Evolutionary conservation across 495 filamentous ascomycete genomes (phyloP).

Genomic region (Penicillium cinerascens): DNA sequence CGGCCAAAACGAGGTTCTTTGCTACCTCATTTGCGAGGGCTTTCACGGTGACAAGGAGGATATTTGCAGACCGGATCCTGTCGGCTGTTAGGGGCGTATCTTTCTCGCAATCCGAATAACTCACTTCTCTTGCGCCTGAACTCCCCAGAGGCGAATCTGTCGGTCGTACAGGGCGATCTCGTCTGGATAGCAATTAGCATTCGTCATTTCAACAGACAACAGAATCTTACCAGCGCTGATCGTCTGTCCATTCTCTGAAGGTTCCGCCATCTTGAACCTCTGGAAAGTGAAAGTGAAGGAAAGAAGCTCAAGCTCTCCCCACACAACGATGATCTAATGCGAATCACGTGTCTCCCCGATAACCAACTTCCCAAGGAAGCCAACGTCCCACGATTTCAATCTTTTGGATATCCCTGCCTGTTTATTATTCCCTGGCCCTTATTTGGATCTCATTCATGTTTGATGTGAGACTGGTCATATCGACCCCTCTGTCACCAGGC

Average conservation of each 20-base stretch:
- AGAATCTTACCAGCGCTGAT: slow-evolving; percentile 50
- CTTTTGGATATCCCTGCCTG: background rate
- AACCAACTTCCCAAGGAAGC: background rate
- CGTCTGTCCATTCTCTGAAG: slow-evolving; percentile 31
- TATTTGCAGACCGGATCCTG: slow-evolving; percentile 68
- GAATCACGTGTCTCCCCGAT: slow-evolving; percentile 19
- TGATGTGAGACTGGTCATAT: background rate
- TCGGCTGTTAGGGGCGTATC: background rate
- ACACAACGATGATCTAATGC: slow-evolving; percentile 28
- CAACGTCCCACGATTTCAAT: slow-evolving; percentile 1
- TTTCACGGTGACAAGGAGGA: slow-evolving; percentile 83
- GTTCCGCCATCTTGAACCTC: slow-evolving; percentile 28
- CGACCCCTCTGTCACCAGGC: slow-evolving; percentile 2
- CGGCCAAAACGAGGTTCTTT: slow-evolving; percentile 95
- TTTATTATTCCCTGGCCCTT: slow-evolving; percentile 3
- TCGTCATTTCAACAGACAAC: background rate
- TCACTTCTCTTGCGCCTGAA: slow-evolving; percentile 83
- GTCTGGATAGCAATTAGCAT: slow-evolving; percentile 50
- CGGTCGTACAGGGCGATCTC: slow-evolving; percentile 98
- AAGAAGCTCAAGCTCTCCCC: slow-evolving; percentile 16
- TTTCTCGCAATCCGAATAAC: slow-evolving; percentile 1
- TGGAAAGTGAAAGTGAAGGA: background rate
- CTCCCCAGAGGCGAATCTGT: slow-evolving; percentile 97
- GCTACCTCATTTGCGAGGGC: slow-evolving; percentile 94
- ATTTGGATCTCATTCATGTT: background rate